These are phyloP conservation scores for Orychophragmus violaceus DNA, from an alignment of 345 rosid genomes.

Conservation along the genomic window DNA sequence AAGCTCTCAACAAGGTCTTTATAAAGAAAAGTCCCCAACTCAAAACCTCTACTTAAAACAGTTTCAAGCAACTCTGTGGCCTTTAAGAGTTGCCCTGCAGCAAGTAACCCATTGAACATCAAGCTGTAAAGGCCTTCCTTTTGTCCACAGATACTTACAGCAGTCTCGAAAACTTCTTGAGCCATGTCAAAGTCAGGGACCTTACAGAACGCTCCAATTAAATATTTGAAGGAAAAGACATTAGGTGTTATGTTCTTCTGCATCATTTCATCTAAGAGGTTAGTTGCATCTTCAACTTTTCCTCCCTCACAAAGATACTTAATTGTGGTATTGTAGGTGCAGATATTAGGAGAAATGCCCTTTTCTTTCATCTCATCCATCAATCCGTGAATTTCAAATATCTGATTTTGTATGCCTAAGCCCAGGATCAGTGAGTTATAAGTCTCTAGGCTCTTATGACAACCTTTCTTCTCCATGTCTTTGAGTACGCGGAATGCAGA, in stretches of 20 bases:
- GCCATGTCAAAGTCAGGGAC: constrained; percentile 56
- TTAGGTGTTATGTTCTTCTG: constrained; percentile 68
- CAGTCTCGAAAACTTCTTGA: constrained; percentile 71
- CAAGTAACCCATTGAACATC: constrained; percentile 73
- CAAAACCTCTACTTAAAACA: constrained; percentile 59
- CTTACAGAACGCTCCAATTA: constrained; percentile 73
- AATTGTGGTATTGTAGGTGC: constrained; percentile 70
- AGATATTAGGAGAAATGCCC: constrained; percentile 72
- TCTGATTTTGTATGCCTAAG: constrained; percentile 66
- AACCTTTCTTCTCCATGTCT: constrained; percentile 94
- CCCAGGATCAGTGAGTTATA: constrained; percentile 84
- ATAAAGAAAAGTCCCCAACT: constrained; percentile 58
- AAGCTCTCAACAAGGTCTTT: constrained; percentile 64
- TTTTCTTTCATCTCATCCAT: constrained; percentile 94
- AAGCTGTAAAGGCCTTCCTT: constrained; percentile 72
- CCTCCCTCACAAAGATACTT: constrained; percentile 74
- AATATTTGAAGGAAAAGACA: constrained; percentile 57
- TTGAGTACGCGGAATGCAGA: constrained; percentile 93
- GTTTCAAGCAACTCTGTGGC: constrained; percentile 67
- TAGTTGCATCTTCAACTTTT: constrained; percentile 68
- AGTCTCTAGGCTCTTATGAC: constrained; percentile 68
- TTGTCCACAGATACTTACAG: constrained; percentile 72
- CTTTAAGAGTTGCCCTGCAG: constrained; percentile 51
- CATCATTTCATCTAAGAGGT: constrained; percentile 79
- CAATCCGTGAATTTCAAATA: constrained; percentile 87